Base-by-base conservation (phyloP, 306 rosid genomes). In the Carpinus viminea region DNA sequence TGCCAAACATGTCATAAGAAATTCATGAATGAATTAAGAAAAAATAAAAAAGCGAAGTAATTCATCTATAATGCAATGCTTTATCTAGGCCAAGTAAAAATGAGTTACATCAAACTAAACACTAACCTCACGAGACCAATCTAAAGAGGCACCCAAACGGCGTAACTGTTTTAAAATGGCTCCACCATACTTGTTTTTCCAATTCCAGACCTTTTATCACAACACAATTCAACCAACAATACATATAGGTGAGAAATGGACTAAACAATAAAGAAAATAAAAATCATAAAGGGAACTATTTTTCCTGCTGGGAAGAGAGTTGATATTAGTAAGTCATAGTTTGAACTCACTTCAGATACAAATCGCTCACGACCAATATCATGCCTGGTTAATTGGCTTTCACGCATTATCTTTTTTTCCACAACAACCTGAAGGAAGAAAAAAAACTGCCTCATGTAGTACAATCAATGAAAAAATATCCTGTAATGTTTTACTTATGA, bases 41-140 rank as follows among this genome's bases (percentile, higher is more conserved):
- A 24, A 56, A 43, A 56, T n/a, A 62, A 52, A 57, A 69, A 78
- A 57, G 70, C 7, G 9, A 8, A 24, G 34, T 8, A 68, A 34
- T 20, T 66, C 51, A 55, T 47, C 9, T 43, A 7, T 3, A 34
- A 74, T 24, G 7, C 45, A 9, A 28, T 24, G 68, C 17, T 21
- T 43, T 68, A 48, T 69, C 56, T 48, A 5, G 11, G 34, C 8
- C 70, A 38, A 62, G 5, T 8, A 52, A 64, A 72, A 38, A 21
- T 15, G 36, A 78, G 21, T 43, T 12, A 65, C 18, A 52, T 59
- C 54, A 54, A 41, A 28, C 10, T 45, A 43, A 36, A 34, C 72
- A 62, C 72, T 87, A 82, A 92, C 98, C 97, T 95, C 98, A 78
- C 96, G 98, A 69, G 98, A 86, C 98, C 98, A 95, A 81, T 95